phyloP scores from a whole-genome alignment of 2,329 filamentous ascomycete genomes.

The Hymenoscyphus scutula region DNA sequence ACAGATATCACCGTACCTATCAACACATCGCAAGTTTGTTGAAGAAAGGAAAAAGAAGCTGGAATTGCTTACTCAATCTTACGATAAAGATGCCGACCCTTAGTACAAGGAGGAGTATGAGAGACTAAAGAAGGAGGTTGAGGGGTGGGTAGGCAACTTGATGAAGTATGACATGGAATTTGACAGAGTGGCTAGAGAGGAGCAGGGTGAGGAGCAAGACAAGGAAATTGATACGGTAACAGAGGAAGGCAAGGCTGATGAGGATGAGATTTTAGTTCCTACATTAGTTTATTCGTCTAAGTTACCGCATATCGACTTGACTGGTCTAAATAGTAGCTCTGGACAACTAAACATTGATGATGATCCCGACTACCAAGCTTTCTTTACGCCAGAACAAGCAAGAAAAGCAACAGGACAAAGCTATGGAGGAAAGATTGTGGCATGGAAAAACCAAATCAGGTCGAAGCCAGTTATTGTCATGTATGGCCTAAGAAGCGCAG shows the following conservation, averaged over 20 bases:
- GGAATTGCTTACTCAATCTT: not conserved
- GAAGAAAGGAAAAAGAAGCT: too few species aligned
- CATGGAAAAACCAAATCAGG: not conserved
- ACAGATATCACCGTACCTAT: too few species aligned
- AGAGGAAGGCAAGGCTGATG: not conserved
- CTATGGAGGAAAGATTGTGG: not conserved
- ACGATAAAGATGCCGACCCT: not conserved
- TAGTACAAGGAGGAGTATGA: not conserved
- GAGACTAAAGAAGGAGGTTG: not conserved
- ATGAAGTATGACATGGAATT: not conserved
- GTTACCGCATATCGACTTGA: not conserved
- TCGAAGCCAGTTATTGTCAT: not conserved
- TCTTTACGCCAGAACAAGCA: not conserved
- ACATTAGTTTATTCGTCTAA: not conserved
- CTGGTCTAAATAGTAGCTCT: not conserved
- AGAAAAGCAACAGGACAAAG: not conserved
- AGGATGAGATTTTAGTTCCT: not conserved
- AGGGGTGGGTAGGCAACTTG: not conserved
- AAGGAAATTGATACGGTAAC: not conserved
- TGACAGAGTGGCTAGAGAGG: not conserved
- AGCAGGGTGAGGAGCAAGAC: not conserved
- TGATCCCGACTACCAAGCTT: not conserved
- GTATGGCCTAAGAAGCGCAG: not conserved
- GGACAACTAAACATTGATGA: not conserved
- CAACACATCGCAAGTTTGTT: too few species aligned